Percentiles rank a stretch among this genome's conserved stretches.
Evolutionary conservation across 768 basidiomycete genomes (phyloP).

Genomic region (Suillus plorans): DNA sequence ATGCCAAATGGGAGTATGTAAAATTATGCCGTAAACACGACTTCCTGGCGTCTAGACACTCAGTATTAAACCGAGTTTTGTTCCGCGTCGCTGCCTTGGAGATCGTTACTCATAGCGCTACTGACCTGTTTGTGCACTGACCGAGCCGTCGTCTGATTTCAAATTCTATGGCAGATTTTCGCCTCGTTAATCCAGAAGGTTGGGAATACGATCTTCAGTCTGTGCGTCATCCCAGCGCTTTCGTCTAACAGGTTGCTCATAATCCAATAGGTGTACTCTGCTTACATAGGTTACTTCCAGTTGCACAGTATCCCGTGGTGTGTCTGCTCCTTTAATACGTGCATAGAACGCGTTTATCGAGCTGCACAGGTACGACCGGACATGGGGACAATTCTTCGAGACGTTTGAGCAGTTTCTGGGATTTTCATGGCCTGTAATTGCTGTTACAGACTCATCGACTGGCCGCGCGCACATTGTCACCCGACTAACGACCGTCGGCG

Average conservation of each 20-base stretch:
- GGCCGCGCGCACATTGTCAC: slow-evolving; percentile 80
- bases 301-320: slow-evolving; percentile 68
- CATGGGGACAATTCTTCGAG: slow-evolving; percentile 78
- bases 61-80: neutral
- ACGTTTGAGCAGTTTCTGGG: slow-evolving; percentile 77
- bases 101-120: neutral
- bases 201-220: slow-evolving; percentile 84
- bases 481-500: slow-evolving; percentile 64
- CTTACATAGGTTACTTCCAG: slow-evolving; percentile 80
- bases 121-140: neutral
- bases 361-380: slow-evolving; percentile 64
- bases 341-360: neutral
- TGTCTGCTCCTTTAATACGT: slow-evolving; percentile 8
- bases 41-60: neutral
- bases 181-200: slow-evolving; percentile 69
- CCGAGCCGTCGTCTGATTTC: neutral
- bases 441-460: slow-evolving; percentile 70
- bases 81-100: neutral
- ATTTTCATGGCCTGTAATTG: slow-evolving; percentile 83
- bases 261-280: slow-evolving; percentile 55
- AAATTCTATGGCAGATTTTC: slow-evolving; percentile 60
- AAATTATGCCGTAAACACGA: neutral
- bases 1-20: neutral
- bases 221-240: slow-evolving; percentile 41
- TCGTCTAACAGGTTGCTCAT: neutral